These are phyloP conservation scores for Bipolaris zeicola DNA, from an alignment of 2,329 filamentous ascomycete genomes.

Conservation along the genomic window DNA sequence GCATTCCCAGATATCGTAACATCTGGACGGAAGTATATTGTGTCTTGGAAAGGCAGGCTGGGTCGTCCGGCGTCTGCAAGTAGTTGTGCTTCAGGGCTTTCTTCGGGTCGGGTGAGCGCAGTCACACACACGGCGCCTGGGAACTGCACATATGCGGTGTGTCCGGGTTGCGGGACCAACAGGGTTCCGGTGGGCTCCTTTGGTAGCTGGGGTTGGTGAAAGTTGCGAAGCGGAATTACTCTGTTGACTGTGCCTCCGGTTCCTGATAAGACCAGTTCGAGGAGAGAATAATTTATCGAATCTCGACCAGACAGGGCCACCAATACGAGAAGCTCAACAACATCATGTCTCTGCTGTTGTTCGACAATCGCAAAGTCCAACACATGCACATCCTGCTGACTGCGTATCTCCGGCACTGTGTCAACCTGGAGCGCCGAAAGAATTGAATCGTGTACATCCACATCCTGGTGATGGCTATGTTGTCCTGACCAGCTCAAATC, in stretches of 20 bases:
- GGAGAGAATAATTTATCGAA: conserved; percentile 68
- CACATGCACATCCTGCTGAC: conserved; percentile 68
- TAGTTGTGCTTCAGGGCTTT: conserved; percentile 78
- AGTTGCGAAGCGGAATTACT: conserved; percentile 67
- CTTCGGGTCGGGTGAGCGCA: conserved; percentile 70
- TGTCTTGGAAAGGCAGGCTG: conserved; percentile 76
- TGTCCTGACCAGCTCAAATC: conserved; percentile 86
- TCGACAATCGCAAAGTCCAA: conserved; percentile 77
- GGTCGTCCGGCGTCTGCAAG: conserved; percentile 51
- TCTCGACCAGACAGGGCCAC: conserved; percentile 39
- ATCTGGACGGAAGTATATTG: conserved; percentile 72
- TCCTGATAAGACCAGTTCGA: conserved; percentile 70
- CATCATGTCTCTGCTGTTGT: conserved; percentile 42
- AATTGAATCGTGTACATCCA: conserved; percentile 71
- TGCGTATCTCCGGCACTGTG: conserved; percentile 54
- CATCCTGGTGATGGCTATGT: conserved; percentile 73
- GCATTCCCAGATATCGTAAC: conserved; percentile 58
- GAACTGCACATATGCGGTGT: conserved; percentile 83
- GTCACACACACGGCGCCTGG: conserved; percentile 77
- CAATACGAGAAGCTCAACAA: conserved; percentile 36
- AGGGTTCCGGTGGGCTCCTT: conserved; percentile 56
- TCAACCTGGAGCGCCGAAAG: conserved; percentile 64
- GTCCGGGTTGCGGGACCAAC: conserved; percentile 76
- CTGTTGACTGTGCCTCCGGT: conserved; percentile 64
- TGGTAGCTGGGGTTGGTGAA: conserved; percentile 49